Evolutionary conservation across 2,329 filamentous ascomycete genomes (phyloP), one percentile per base, ranked within the genome.

Genomic region (Penicillium nordicum): DNA sequence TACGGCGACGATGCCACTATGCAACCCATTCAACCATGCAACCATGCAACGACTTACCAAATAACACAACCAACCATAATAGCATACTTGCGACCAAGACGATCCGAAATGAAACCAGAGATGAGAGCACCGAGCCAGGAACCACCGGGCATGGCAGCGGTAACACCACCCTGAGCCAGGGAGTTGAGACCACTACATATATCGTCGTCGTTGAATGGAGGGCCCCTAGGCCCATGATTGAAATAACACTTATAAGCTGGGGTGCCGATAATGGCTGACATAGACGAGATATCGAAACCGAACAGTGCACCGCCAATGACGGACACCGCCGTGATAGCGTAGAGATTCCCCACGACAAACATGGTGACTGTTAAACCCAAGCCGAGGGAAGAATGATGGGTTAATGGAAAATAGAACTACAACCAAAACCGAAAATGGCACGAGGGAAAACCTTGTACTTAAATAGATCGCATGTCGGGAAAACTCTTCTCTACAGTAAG

Each of bases 91-190:
- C 82, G 79, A 51, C 82, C 82, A 30, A 83, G 69, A 34, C 70
- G 75, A 65, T 87, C 84, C 2, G 82, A 80, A 38, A 86, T 64
- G 63, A 78, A 80, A 70, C 72, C 72, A n/a, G 83, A 85, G 45
- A 75, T 63, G 42, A 86, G 69, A 54, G 83, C 81, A 54, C 82
- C 88, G 32, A 87, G 72, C 57, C 88, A 84, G 1, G 86, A 89
- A n/a, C 88, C 88, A 42, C 84, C 87, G 7, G 87, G 84, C 87
- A 90, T 90, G 3, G 87, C 78, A 21, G 87, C 86, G 1, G 86
- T 88, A 66, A 90, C 89, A 32, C 81, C 86, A 37, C 86, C 87
- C 72, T 89, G 87, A 0, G 79, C 75, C 60, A 82, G 64, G 3
- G 77, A 65, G 5, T 55, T 69, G 2, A 80, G 78, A 44, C 81